Percentiles rank a stretch among this genome's conserved stretches.
These are phyloP conservation scores for Sicyos baderoa DNA, from an alignment of 306 rosid species.

Conservation along the genomic window DNA sequence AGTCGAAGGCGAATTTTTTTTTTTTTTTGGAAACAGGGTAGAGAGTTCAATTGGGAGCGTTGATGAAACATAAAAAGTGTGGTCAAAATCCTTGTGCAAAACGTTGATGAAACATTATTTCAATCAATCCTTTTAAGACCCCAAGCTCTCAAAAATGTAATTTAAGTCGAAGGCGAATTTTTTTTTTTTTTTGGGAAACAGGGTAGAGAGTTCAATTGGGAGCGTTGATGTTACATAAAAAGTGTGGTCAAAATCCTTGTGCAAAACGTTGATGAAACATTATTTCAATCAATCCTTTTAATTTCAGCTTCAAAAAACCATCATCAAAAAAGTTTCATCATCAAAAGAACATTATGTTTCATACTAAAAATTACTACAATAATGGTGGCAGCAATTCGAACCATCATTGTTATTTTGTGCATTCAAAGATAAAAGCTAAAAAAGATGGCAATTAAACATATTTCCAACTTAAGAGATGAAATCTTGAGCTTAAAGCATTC, in stretches of 20 bases:
- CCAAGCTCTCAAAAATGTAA: no score
- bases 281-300: neutral
- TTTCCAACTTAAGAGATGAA: neutral
- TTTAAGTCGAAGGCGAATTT: no score
- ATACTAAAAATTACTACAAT: neutral
- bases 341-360: neutral
- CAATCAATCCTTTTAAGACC: neutral
- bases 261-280: neutral
- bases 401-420: neutral
- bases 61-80: no score
- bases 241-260: neutral
- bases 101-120: neutral
- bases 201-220: no score
- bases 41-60: no score
- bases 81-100: neutral
- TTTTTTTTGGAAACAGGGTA: no score
- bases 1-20: no score
- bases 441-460: neutral
- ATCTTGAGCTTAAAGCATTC: constrained; percentile 7
- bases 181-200: no score
- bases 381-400: constrained; percentile 8
- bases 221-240: no score
- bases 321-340: neutral
- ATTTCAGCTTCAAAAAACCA: neutral
- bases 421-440: neutral